These are phyloP conservation scores for Podaxis mareebaensis DNA, from an alignment of 768 basidiomycete genomes.

Conservation along the genomic window DNA sequence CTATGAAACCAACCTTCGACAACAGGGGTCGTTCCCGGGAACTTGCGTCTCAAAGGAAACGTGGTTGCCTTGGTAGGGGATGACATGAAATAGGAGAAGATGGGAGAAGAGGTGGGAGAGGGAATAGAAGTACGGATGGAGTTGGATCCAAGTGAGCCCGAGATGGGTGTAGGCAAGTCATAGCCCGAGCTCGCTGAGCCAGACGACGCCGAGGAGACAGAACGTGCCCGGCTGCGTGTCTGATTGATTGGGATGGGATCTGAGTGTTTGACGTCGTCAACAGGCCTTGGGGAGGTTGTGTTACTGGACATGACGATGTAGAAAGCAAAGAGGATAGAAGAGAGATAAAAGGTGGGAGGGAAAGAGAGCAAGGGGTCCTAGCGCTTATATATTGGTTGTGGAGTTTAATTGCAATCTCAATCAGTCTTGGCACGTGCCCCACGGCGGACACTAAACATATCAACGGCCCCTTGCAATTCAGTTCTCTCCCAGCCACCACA, in stretches of 20 bases:
- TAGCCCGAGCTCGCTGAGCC: conserved; percentile 54
- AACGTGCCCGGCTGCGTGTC: conserved; percentile 50
- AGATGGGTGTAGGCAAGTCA: conserved; percentile 52
- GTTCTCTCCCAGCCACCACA: not conserved
- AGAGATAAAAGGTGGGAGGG: conserved; percentile 17
- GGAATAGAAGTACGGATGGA: conserved; percentile 47
- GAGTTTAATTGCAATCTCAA: conserved; percentile 16
- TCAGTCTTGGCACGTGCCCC: conserved; percentile 15
- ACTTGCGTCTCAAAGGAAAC: conserved; percentile 64
- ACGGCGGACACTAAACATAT: conserved; percentile 5
- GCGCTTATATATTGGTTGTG: conserved; percentile 24
- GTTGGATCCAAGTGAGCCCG: conserved; percentile 40
- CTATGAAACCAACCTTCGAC: conserved; percentile 54
- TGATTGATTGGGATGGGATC: conserved; percentile 64
- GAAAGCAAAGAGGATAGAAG: conserved; percentile 24
- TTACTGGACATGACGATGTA: conserved; percentile 33
- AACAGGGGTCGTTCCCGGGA: conserved; percentile 49
- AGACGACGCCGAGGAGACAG: conserved; percentile 60
- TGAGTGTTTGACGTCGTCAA: conserved; percentile 44
- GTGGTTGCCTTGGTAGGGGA: conserved; percentile 58
- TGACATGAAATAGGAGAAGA: conserved; percentile 67
- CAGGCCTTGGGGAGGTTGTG: conserved; percentile 26
- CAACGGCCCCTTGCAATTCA: not conserved
- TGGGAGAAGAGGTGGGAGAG: conserved; percentile 67
- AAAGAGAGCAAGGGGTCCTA: conserved; percentile 10